phyloP scores from a whole-genome alignment of 805 yeast species.

The Barnettozyma pratensis region DNA sequence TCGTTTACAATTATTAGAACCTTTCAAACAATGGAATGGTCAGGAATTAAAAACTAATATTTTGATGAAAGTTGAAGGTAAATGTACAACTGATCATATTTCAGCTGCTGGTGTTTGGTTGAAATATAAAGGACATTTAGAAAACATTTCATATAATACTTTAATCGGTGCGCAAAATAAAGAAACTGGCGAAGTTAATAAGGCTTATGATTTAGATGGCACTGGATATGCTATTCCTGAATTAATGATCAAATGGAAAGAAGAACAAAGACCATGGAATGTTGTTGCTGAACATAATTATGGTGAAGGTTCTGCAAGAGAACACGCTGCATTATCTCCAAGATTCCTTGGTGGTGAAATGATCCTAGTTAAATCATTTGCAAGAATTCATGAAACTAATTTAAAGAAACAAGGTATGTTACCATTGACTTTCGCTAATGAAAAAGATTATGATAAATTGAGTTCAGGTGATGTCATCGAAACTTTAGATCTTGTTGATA shows the following conservation, averaged over 20 bases:
- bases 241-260: conserved; percentile 92
- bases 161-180: conserved; percentile 95
- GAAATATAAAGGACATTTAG: conserved; percentile 96
- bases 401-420: conserved; percentile 97
- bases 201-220: conserved; percentile 83
- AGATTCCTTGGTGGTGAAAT: conserved; percentile 89
- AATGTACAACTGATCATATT: conserved; percentile 97
- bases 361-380: conserved; percentile 89
- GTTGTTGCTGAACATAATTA: conserved; percentile 97
- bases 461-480: conserved; percentile 72
- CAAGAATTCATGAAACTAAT: conserved; percentile 97
- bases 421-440: conserved; percentile 89
- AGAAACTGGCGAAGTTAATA: conserved; percentile 95
- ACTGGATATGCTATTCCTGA: conserved; percentile 82
- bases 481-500: conserved; percentile 67
- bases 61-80: conserved; percentile 89
- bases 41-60: conserved; percentile 74
- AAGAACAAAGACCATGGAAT: conserved; percentile 79
- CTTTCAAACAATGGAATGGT: conserved; percentile 84
- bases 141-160: conserved; percentile 92
- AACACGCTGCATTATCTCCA: conserved; percentile 96
- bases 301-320: conserved; percentile 99
- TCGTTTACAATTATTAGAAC: conserved; percentile 86
- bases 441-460: conserved; percentile 79
- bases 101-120: conserved; percentile 99